phyloP scores from a whole-genome alignment of 1,284 basidiomycete genomes.

The Ganoderma resinaceum region DNA sequence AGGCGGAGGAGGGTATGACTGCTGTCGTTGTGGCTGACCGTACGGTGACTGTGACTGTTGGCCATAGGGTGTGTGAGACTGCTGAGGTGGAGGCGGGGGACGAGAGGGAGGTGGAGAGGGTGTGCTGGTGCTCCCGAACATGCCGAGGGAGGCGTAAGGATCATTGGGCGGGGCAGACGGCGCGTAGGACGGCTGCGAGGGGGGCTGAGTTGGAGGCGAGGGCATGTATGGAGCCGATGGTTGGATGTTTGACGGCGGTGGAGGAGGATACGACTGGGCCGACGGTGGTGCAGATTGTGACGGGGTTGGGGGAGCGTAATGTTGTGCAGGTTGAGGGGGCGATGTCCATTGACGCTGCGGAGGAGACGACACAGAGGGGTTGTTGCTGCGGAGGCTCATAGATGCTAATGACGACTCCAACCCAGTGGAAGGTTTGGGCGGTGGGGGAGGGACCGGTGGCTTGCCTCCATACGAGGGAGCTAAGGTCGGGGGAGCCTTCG shows the following conservation, averaged over 20 bases:
- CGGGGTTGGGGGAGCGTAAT: conserved; percentile 37
- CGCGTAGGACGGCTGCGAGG: conserved; percentile 43
- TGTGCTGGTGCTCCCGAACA: conserved; percentile 44
- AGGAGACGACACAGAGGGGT: conserved; percentile 45
- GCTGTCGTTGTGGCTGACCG: conserved; percentile 36
- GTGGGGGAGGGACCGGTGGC: conserved; percentile 56
- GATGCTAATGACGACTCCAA: conserved; percentile 61
- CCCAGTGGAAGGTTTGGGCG: conserved; percentile 44
- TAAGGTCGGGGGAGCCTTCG: conserved; percentile 36
- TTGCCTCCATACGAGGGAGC: conserved; percentile 55
- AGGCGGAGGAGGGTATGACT: conserved; percentile 42
- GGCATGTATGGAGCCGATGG: conserved; percentile 41
- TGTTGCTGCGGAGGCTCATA: conserved; percentile 50
- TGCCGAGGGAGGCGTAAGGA: conserved; percentile 59
- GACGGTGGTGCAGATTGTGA: conserved; percentile 38
- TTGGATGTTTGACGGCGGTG: conserved; percentile 27
- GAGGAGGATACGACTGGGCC: conserved; percentile 31
- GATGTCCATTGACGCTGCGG: conserved; percentile 39
- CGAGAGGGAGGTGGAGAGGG: conserved; percentile 38
- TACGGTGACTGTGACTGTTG: conserved; percentile 34
- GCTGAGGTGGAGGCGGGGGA: conserved; percentile 42
- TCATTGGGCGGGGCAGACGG: conserved; percentile 45
- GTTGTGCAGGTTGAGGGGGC: conserved; percentile 35
- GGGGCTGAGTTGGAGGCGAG: conserved; percentile 41
- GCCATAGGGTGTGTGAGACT: conserved; percentile 5